These are phyloP conservation scores for Parathielavia appendiculata DNA, from an alignment of 495 filamentous ascomycete species.

Conservation along the genomic window DNA sequence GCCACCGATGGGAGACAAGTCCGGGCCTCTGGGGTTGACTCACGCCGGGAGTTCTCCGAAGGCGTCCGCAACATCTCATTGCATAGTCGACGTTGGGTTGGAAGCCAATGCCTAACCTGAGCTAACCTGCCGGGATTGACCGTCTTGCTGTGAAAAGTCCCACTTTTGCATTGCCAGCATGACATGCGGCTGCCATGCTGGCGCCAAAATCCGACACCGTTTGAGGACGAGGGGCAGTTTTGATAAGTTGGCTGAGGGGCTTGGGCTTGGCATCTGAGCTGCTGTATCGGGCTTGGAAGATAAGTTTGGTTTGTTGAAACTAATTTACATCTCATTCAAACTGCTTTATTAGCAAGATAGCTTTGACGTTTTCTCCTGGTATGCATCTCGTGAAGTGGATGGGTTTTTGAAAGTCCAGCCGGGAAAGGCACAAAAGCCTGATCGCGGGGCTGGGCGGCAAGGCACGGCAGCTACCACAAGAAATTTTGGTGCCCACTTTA, in stretches of 20 bases:
- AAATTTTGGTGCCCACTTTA: too few species aligned
- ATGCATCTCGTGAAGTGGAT: background rate
- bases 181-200: conserved; percentile 5
- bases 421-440: conserved; percentile 16
- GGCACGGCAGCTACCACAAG: conserved; percentile 17
- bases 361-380: background rate
- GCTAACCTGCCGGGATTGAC: background rate
- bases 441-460: conserved; percentile 22
- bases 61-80: conserved; percentile 10
- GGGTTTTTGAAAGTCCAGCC: background rate
- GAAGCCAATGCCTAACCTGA: conserved; percentile 22
- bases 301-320: background rate
- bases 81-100: conserved; percentile 27
- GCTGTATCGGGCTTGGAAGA: background rate
- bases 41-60: conserved; percentile 12
- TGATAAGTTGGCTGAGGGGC: background rate
- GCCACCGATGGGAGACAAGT: conserved; percentile 5
- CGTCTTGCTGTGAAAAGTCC: conserved; percentile 3
- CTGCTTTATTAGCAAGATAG: background rate
- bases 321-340: background rate
- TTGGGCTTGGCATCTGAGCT: background rate
- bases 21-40: conserved; percentile 13
- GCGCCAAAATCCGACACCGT: background rate
- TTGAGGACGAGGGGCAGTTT: conserved; percentile 18
- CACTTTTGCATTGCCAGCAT: conserved; percentile 11